Evolutionary conservation across 805 yeast species (phyloP).

Genomic region (Priceomyces fermenticarens): DNA sequence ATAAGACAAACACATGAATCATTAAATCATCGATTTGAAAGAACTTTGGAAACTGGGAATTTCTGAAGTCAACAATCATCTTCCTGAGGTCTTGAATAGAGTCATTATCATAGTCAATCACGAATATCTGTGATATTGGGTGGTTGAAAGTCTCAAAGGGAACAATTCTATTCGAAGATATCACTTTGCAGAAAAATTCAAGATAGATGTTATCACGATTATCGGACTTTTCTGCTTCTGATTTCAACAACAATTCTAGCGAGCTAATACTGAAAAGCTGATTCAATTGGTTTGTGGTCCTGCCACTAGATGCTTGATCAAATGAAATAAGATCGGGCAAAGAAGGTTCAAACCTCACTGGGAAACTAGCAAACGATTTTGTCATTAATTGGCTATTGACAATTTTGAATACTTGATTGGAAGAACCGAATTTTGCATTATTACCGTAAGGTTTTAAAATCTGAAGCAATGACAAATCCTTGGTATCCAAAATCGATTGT

Average conservation of each 20-base stretch:
- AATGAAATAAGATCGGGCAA: constrained; percentile 38
- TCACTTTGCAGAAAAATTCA: constrained; percentile 53
- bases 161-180: constrained; percentile 58
- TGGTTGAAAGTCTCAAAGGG: constrained; percentile 86
- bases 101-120: constrained; percentile 53
- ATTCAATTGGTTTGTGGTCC: constrained; percentile 9
- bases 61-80: constrained; percentile 46
- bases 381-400: constrained; percentile 52
- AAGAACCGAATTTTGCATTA: constrained; percentile 39
- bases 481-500: constrained; percentile 35
- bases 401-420: constrained; percentile 44
- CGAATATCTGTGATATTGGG: constrained; percentile 74
- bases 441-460: constrained; percentile 57
- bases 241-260: constrained; percentile 27
- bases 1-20: constrained; percentile 34
- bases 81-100: constrained; percentile 55
- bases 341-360: constrained; percentile 51
- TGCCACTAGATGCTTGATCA: constrained; percentile 22
- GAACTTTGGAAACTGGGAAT: constrained; percentile 59
- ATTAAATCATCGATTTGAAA: constrained; percentile 64
- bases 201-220: constrained; percentile 43
- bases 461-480: constrained; percentile 41
- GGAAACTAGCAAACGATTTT: constrained; percentile 49
- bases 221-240: constrained; percentile 5
- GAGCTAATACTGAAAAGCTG: constrained; percentile 39